Conservation (phyloP, 768 basidiomycete genomes). For the Auriscalpium microsporum region DNA sequence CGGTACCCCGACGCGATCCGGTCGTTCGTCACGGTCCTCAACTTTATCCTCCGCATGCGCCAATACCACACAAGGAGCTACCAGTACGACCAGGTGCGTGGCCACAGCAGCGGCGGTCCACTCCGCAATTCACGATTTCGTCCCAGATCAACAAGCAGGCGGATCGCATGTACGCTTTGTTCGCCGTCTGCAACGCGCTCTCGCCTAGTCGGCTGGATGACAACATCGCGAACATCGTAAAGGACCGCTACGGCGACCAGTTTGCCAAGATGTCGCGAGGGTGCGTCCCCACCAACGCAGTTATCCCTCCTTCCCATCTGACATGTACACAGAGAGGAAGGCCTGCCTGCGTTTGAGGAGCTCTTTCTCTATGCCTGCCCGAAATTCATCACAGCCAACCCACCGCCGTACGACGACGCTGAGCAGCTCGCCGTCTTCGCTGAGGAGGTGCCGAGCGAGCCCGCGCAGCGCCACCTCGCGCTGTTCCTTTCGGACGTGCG, state of each 20-base stretch:
- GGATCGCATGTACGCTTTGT: conserved; percentile 94
- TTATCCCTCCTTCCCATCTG: background rate
- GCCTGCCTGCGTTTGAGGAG: conserved; percentile 77
- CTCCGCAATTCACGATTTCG: background rate
- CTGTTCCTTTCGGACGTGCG: conserved; percentile 80
- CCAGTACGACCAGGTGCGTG: conserved; percentile 83
- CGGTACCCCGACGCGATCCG: conserved; percentile 95
- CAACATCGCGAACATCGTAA: conserved; percentile 86
- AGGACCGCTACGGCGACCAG: conserved; percentile 92
- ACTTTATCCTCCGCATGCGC: conserved; percentile 93
- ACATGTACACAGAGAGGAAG: conserved; percentile 44
- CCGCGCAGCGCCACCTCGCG: conserved; percentile 74
- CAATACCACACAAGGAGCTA: conserved; percentile 96
- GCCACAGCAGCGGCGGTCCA: background rate
- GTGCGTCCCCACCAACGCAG: conserved; percentile 34
- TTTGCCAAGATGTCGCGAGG: conserved; percentile 77
- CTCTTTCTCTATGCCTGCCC: conserved; percentile 93
- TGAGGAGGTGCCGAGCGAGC: conserved; percentile 45
- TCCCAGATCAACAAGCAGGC: conserved; percentile 90
- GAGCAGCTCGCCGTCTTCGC: conserved; percentile 40
- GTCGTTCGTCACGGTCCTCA: conserved; percentile 84
- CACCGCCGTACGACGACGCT: conserved; percentile 86
- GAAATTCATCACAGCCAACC: conserved; percentile 92
- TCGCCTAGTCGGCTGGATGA: conserved; percentile 92
- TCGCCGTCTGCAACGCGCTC: conserved; percentile 88